Evolutionary conservation across 768 basidiomycete species (phyloP), one percentile per base, ranked within the genome.

Genomic region (Cantharellus cinnabarinus): DNA sequence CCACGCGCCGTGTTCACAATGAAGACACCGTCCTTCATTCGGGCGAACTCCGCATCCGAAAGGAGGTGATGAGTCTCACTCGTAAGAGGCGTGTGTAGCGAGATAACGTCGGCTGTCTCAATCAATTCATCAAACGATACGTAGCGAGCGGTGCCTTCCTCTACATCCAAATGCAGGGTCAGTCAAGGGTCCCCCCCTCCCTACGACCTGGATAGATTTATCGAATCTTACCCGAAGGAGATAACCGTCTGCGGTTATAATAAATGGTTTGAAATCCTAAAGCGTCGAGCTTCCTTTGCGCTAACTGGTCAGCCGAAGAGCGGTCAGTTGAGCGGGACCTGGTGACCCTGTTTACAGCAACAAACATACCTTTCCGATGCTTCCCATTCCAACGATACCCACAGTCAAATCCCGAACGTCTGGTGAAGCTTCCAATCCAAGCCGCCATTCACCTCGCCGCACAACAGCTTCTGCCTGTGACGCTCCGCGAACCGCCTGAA

Each of bases 341-440:
- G 2, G 20, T 29, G 20, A 29, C 20, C 20, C 20, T 29, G 20
- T 29, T 29, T 29, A 29, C 29, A 50, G 15, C 37, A 40, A n/a
- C 4, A 3, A 34, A 58, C 61, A 34, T 39, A 66, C 65, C 65
- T 60, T 64, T 15, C 71, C 71, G 50, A 71, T 71, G 44, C 64
- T 67, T 29, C 71, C 71, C 62, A 71, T 64, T 5, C 71, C 71
- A 35, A 71, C 60, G 54, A 71, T 69, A 20, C 70, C 71, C 57
- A 71, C 61, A 53, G 65, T 54, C 38, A 53, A 37, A 38, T 56
- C 64, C 3, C 64, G 42, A 7, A 59, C 55, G 56, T 65, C 64
- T 57, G 57, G 41, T 53, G 61, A 64, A 42, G 62, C 56, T 48
- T 41, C 48, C 3, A 60, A 61, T 4, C 60, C 52, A 7, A 42